Evolutionary conservation across 345 rosid species (phyloP), one percentile per base, ranked within the genome.

Genomic region (Corchorus capsularis): DNA sequence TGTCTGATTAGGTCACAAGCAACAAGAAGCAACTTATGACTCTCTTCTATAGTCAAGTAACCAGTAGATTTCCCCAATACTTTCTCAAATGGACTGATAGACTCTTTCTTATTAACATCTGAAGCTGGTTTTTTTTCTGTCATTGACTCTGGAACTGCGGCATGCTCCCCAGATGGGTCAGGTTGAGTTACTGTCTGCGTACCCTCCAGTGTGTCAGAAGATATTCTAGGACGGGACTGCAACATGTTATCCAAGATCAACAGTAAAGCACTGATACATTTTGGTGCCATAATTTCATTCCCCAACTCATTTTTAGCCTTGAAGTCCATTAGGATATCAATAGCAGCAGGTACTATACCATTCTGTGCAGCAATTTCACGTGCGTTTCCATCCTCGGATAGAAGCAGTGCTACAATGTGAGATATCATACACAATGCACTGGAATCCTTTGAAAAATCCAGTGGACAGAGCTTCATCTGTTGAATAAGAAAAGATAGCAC

Each of bases 231-330:
- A 80, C 86, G 85, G 65, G 88, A 78, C 87, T 90, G 98, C 80
- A 92, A 84, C 94, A 95, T 85, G 81, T 83, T 88, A 82, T 92
- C 96, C 87, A 93, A 81, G 78, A 95, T 87, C 74, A 95, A 94
- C 68, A 95, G 87, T 78, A 93, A 81, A 11, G 97, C 84, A 72
- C 98, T 92, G n/a, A 93, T 78, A 82, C 97, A 92, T 86, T 93
- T 95, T 71, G 93, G 97, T 72, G 83, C 91, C 82, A 84, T 69
- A 75, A 88, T 81, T 73, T 88, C 92, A 79, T 67, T 83, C 15
- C 78, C 86, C 43, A 83, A 75, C 80, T 86, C 88, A 81, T 82
- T 87, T 80, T 69, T 85, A 41, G 85, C 84, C 82, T 85, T 90
- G 80, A 88, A 89, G 81, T 83, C 83, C 85, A 73, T 85, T 85